A percentile compares a stretch with the other conserved stretches of the same genome.
Conservation (phyloP, 2,329 filamentous ascomycete species). For the Ophiognomonia clavigignenti-juglandacearum region DNA sequence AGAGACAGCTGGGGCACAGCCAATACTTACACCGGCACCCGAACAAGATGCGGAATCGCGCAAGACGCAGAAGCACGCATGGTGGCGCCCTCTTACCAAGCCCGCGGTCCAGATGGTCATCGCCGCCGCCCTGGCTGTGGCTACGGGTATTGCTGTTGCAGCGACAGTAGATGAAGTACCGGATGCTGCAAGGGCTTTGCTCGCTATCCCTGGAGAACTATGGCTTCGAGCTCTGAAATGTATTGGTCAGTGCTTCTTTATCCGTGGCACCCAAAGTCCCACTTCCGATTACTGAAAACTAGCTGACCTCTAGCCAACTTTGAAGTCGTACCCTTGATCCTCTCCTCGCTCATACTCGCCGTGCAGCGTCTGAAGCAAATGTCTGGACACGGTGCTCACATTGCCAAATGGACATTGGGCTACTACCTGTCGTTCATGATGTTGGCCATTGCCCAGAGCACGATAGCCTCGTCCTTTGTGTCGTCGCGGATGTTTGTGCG, state of each 20-base stretch:
- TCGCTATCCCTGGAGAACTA: conserved; percentile 43
- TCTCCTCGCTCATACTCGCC: conserved; percentile 47
- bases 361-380: conserved; percentile 43
- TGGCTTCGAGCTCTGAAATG: conserved; percentile 46
- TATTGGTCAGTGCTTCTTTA: conserved; percentile 40
- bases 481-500: conserved; percentile 41
- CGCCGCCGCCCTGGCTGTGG: conserved; percentile 43
- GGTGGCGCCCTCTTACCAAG: conserved; percentile 32
- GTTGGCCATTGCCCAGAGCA: conserved; percentile 41
- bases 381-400: conserved; percentile 34
- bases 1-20: neutral
- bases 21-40: neutral
- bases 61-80: conserved; percentile 23
- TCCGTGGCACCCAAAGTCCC: accelerated
- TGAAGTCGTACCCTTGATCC: conserved; percentile 47
- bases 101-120: conserved; percentile 46
- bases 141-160: conserved; percentile 42
- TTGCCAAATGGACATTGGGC: conserved; percentile 44
- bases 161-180: conserved; percentile 38
- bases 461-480: conserved; percentile 40
- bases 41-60: neutral
- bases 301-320: neutral
- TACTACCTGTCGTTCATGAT: conserved; percentile 48
- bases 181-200: conserved; percentile 33
- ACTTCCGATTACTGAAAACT: neutral